Evolutionary conservation across 2,329 filamentous ascomycete genomes (phyloP).

Genomic region (Geoglossum cookeanum): DNA sequence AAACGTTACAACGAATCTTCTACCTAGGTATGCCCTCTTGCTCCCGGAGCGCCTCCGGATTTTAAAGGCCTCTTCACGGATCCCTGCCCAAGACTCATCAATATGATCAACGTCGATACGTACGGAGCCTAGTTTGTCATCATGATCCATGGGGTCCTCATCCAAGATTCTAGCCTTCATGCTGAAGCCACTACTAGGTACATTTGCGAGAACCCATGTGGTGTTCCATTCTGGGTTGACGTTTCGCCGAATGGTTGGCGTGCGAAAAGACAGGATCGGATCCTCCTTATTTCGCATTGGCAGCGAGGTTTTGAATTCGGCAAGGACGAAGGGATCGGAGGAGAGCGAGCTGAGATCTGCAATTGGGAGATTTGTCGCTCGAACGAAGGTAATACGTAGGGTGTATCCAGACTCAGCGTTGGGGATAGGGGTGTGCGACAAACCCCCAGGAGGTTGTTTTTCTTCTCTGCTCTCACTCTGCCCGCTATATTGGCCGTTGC

Average conservation of each 20-base stretch:
- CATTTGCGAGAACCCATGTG: conserved; percentile 74
- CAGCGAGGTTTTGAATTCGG: conserved; percentile 53
- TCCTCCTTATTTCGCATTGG: conserved; percentile 72
- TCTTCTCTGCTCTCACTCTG: conserved; percentile 17
- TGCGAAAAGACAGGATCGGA: conserved; percentile 53
- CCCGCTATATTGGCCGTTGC: conserved; percentile 10
- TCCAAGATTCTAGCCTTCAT: conserved; percentile 80
- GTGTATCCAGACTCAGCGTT: conserved; percentile 61
- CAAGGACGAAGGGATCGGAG: conserved; percentile 66
- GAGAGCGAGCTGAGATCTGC: conserved; percentile 61
- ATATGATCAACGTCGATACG: conserved; percentile 46
- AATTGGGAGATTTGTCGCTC: conserved; percentile 61
- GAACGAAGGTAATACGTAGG: conserved; percentile 65
- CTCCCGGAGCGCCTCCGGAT: conserved; percentile 73
- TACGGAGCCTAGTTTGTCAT: conserved; percentile 77
- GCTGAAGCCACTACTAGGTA: conserved; percentile 61
- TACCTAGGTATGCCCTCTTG: conserved; percentile 66
- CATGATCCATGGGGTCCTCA: conserved; percentile 68
- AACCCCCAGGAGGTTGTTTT: conserved; percentile 50
- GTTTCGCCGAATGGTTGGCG: conserved; percentile 51
- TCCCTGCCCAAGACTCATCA: conserved; percentile 46
- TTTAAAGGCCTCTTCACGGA: conserved; percentile 43
- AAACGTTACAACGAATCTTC: conserved; percentile 46
- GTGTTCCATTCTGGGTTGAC: conserved; percentile 66
- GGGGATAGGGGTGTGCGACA: conserved; percentile 60